A percentile compares a stretch with the other conserved stretches of the same genome.
Conservation (phyloP, 345 rosid species). For the Psidium guajava region DNA sequence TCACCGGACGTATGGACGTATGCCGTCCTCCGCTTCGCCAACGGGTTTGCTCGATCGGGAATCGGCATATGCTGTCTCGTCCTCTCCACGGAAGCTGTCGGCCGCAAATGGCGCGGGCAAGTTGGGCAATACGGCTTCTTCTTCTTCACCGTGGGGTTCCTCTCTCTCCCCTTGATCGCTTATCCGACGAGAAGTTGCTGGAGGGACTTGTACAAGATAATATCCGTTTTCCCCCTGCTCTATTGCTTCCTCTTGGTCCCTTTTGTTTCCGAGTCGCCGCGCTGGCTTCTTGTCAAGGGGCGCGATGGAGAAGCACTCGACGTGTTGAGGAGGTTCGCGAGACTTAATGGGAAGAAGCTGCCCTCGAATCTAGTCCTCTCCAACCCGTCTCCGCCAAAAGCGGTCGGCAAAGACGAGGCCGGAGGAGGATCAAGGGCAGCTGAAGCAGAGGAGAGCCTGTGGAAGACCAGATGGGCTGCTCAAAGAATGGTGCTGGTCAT, state of each 20-base stretch:
- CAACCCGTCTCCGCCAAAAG: slow-evolving; percentile 7
- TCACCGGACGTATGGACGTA: slow-evolving; percentile 66
- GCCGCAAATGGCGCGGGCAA: slow-evolving; percentile 67
- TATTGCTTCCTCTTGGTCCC: slow-evolving; percentile 35
- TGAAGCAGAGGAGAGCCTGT: slow-evolving; percentile 20
- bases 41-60: slow-evolving; percentile 44
- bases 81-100: slow-evolving; percentile 56
- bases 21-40: slow-evolving; percentile 49
- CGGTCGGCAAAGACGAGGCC: not conserved
- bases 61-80: slow-evolving; percentile 64
- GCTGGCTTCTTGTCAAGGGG: slow-evolving; percentile 60
- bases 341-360: slow-evolving; percentile 38
- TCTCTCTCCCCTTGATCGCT: slow-evolving; percentile 56
- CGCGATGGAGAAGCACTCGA: slow-evolving; percentile 39
- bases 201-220: slow-evolving; percentile 41
- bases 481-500: slow-evolving; percentile 36
- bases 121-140: slow-evolving; percentile 73
- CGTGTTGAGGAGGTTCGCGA: slow-evolving; percentile 30
- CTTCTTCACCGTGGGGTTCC: slow-evolving; percentile 57
- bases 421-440: not conserved
- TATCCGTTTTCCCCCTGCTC: slow-evolving; percentile 38
- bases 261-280: slow-evolving; percentile 61
- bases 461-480: slow-evolving; percentile 60
- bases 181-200: slow-evolving; percentile 43
- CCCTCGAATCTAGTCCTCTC: slow-evolving; percentile 26